Percentiles rank a stretch among this genome's conserved stretches.
Evolutionary conservation across 2,329 filamentous ascomycete genomes (phyloP).

Genomic region (Apiospora malaysiana): DNA sequence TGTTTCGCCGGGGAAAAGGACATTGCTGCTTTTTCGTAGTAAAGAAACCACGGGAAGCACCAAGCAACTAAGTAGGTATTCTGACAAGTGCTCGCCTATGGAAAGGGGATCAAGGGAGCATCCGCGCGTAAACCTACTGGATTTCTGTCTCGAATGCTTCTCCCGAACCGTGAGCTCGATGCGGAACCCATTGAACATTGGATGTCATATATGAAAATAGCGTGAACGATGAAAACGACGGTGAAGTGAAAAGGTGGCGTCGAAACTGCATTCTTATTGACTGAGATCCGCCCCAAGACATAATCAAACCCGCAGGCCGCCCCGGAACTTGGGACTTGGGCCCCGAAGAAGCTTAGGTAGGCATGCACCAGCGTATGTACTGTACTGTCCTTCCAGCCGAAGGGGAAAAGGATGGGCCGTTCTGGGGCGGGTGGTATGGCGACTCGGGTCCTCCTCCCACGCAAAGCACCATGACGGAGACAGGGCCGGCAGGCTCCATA

Average conservation of each 20-base stretch:
- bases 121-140: background rate
- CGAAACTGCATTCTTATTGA: background rate
- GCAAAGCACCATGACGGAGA: background rate
- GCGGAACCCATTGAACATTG: background rate
- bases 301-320: background rate
- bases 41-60: background rate
- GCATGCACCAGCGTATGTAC: no score
- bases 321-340: background rate
- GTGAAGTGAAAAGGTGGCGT: background rate
- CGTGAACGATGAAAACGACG: background rate
- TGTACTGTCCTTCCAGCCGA: no score
- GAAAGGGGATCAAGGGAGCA: background rate
- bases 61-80: background rate
- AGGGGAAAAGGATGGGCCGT: no score
- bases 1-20: background rate
- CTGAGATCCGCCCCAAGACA: background rate
- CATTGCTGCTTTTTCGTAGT: background rate
- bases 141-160: background rate
- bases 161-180: background rate
- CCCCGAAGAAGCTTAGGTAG: background rate
- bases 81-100: background rate
- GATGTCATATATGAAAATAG: background rate
- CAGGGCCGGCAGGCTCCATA: background rate
- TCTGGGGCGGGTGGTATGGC: no score
- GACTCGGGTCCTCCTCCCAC: background rate